A percentile compares a stretch with the other conserved stretches of the same genome.
These are phyloP conservation scores for Lepiota venenata DNA, from an alignment of 768 basidiomycete species.

Conservation along the genomic window DNA sequence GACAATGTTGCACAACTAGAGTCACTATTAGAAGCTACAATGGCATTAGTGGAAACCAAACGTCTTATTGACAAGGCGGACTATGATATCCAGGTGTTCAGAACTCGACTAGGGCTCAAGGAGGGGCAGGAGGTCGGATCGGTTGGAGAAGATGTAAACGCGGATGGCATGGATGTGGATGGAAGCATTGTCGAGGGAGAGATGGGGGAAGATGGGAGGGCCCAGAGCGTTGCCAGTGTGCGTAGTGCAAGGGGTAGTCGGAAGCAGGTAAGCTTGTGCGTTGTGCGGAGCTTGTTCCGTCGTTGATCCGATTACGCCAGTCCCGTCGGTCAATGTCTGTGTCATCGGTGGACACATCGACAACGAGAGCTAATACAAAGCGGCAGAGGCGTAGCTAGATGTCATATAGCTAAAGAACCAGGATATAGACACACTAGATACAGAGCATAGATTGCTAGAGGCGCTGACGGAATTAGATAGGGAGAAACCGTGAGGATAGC, in stretches of 20 bases:
- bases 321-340: constrained; percentile 66
- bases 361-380: constrained; percentile 48
- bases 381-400: constrained; percentile 52
- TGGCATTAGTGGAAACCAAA: constrained; percentile 83
- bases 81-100: constrained; percentile 75
- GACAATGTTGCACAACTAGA: constrained; percentile 77
- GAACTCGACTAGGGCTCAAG: constrained; percentile 52
- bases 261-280: constrained; percentile 48
- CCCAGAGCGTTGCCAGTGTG: constrained; percentile 62
- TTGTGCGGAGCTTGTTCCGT: not conserved
- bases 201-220: constrained; percentile 45
- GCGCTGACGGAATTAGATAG: not conserved
- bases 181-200: constrained; percentile 32
- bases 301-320: constrained; percentile 22
- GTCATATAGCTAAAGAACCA: not conserved
- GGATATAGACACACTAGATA: not conserved
- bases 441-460: not conserved
- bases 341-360: constrained; percentile 69
- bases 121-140: constrained; percentile 30
- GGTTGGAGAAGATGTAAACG: constrained; percentile 34
- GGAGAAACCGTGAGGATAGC: not conserved
- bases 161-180: constrained; percentile 48
- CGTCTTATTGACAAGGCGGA: constrained; percentile 82
- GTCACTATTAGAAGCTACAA: constrained; percentile 65
- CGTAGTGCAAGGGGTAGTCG: constrained; percentile 48